These are phyloP conservation scores for Leccinum imitatum DNA, from an alignment of 768 basidiomycete species.

Conservation along the genomic window DNA sequence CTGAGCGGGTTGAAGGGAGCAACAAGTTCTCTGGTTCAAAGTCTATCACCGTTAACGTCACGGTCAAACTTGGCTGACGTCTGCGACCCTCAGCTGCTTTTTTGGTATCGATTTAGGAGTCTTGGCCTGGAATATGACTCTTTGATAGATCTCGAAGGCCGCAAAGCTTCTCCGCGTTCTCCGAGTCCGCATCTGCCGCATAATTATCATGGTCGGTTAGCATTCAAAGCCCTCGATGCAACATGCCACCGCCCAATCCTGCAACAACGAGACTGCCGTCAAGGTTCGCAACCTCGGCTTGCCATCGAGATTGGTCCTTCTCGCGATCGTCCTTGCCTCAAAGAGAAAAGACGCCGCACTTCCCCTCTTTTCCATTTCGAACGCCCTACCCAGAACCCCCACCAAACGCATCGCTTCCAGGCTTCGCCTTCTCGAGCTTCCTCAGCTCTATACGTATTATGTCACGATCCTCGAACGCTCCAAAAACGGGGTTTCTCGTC, in stretches of 20 bases:
- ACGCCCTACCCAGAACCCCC: constrained; percentile 39
- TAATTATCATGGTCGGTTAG: too few species aligned
- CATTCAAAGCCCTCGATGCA: constrained; percentile 11
- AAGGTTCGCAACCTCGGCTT: constrained; percentile 72
- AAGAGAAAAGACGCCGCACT: constrained; percentile 62
- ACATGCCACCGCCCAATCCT: constrained; percentile 22
- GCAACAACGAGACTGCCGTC: constrained; percentile 58
- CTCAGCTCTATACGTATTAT: constrained; percentile 67
- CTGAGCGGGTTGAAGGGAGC: constrained; percentile 77
- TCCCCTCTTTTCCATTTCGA: constrained; percentile 41
- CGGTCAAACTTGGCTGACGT: not conserved
- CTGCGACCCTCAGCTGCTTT: not conserved
- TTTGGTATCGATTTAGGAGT: not conserved
- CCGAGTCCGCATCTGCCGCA: not conserved
- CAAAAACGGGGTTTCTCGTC: constrained; percentile 53
- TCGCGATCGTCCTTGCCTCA: constrained; percentile 61
- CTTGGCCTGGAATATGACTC: not conserved
- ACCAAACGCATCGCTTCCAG: constrained; percentile 50
- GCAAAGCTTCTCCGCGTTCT: not conserved
- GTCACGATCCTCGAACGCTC: constrained; percentile 53
- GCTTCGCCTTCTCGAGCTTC: constrained; percentile 50
- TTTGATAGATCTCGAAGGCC: not conserved
- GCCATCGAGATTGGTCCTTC: constrained; percentile 69
- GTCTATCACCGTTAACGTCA: too few species aligned
- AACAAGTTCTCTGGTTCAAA: too few species aligned